Evolutionary conservation across 2,329 filamentous ascomycete genomes (phyloP), one percentile per base, ranked within the genome.

Genomic region (Fusarium bulbicola): DNA sequence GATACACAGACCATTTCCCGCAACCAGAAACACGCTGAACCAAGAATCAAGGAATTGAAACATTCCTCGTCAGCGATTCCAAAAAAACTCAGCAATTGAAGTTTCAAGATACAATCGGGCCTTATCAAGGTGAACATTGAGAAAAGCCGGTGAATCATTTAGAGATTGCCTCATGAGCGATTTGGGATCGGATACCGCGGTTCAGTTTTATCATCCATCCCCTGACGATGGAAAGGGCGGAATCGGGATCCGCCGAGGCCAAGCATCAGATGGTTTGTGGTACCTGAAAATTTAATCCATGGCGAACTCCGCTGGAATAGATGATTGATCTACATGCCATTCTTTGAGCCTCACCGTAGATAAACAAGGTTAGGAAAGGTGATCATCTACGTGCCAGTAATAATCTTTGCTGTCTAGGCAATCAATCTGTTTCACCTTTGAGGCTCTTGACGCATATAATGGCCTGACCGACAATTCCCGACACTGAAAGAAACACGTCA

Each of bases 221-320:
- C 61, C 43, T 66, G 61, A 15, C 37, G 30, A n/a, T 28, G 30
- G 15, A 24, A 32, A 39, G 24, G 42, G 49, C 21, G 42, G 28
- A 52, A 67, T 62, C 63, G 66, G 66, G 43, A 68, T 59, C 39
- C 66, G 63, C 66, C 66, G 66, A 50, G 32, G 26, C 50, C 57
- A 59, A 43, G 40, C 24, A 58, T 73, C 70, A 67, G 70, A 67
- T 53, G 70, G 60, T 67, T 71, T 70, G 40, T 47, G 37, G 42
- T 47, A 43, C 34, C 57, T 52, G 30, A 46, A 59, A 49, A 70
- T 47, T 36, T 45, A 42, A 37, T 40, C 28, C 36, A 36, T 49
- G 53, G 28, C 26, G 46, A 73, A n/a, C 67, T 70, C 66, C 47
- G 58, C 18, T 24, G 21, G 32, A 18, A 45, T 24, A 16, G 34